Percentiles rank a stretch among this genome's conserved stretches.
Conservation (phyloP, 768 basidiomycete species). For the Mycena haematopus region DNA sequence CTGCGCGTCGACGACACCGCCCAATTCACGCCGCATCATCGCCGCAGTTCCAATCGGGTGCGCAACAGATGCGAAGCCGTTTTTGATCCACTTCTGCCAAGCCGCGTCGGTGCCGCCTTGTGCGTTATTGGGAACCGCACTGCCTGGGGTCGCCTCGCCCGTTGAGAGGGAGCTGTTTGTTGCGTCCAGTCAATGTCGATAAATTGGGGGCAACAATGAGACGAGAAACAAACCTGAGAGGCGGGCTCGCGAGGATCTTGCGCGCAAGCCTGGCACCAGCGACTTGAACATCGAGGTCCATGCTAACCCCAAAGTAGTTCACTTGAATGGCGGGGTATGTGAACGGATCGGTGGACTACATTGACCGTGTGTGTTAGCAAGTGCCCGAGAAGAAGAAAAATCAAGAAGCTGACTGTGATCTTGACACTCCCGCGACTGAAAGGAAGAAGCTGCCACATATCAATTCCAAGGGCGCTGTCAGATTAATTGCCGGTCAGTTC, state of each 20-base stretch:
- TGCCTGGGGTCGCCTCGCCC: conserved; percentile 53
- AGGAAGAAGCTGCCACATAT: conserved; percentile 61
- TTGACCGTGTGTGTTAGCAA: background rate
- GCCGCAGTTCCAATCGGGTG: conserved; percentile 58
- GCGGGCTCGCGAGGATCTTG: conserved; percentile 46
- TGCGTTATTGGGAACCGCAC: conserved; percentile 48
- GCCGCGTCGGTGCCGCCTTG: conserved; percentile 50
- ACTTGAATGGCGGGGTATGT: conserved; percentile 52
- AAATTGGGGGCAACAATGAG: background rate
- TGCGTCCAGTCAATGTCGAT: background rate
- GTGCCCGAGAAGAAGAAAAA: background rate
- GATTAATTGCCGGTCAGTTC: background rate
- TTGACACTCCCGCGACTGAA: conserved; percentile 53
- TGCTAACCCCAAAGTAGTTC: conserved; percentile 57
- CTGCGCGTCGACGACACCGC: conserved; percentile 54
- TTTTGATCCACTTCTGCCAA: conserved; percentile 54
- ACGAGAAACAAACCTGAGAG: conserved; percentile 44
- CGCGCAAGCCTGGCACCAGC: conserved; percentile 54
- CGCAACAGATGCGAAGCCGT: conserved; percentile 50
- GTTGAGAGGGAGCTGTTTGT: conserved; percentile 42
- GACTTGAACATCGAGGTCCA: conserved; percentile 57
- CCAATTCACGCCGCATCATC: conserved; percentile 47
- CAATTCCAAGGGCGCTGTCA: conserved; percentile 51
- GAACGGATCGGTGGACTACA: conserved; percentile 55
- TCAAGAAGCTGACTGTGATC: conserved; percentile 37